phyloP scores from a whole-genome alignment of 108 stramenopile genomes.

The Fistulifera solaris region DNA sequence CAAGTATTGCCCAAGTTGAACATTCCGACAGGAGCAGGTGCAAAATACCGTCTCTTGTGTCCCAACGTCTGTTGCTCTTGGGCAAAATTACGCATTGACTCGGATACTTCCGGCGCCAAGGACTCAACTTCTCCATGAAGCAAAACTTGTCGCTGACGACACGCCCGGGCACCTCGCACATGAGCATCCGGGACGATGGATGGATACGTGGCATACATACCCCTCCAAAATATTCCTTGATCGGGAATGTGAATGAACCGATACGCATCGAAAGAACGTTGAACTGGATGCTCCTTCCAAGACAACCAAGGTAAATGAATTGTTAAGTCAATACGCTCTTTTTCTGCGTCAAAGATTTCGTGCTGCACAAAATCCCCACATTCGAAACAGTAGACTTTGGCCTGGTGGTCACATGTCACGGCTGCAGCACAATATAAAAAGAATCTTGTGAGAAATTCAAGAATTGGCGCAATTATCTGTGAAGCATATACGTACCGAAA shows the following conservation, averaged over 20 bases:
- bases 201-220: conserved; percentile 64
- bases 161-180: conserved; percentile 33
- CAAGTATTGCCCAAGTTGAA: conserved; percentile 68
- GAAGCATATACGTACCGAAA: conserved; percentile 32
- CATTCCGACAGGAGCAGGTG: conserved; percentile 24
- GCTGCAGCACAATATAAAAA: conserved; percentile 12
- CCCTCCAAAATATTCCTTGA: conserved; percentile 66
- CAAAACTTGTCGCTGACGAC: conserved; percentile 24
- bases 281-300: conserved; percentile 48
- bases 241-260: conserved; percentile 52
- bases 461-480: too few relatives aligned
- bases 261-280: conserved; percentile 62
- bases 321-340: conserved; percentile 44
- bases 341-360: conserved; percentile 65
- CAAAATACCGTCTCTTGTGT: conserved; percentile 7
- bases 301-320: conserved; percentile 35
- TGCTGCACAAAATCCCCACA: conserved; percentile 68
- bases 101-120: background rate
- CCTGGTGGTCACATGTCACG: conserved; percentile 51
- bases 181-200: conserved; percentile 43
- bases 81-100: background rate
- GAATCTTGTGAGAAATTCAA: too few relatives aligned
- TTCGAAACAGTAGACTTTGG: conserved; percentile 56
- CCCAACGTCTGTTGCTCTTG: background rate
- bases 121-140: conserved; percentile 13